phyloP scores from a whole-genome alignment of 2,329 filamentous ascomycete species.

The Beauveria sp. region DNA sequence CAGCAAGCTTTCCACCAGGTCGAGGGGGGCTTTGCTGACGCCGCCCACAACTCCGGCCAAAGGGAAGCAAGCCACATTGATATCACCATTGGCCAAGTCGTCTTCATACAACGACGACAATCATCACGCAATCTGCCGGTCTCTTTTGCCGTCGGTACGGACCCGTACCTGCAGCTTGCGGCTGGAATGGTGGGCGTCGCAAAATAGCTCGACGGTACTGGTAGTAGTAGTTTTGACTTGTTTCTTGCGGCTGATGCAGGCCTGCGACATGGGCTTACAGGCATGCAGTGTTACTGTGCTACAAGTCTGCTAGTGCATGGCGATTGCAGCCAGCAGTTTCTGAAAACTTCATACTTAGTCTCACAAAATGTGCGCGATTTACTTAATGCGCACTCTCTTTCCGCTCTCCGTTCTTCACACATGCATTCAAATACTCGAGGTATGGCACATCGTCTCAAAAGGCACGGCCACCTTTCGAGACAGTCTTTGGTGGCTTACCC shows the following conservation, averaged over 20 bases:
- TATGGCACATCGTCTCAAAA: background rate
- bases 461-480: background rate
- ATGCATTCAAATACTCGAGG: too few relatives aligned
- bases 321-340: too few relatives aligned
- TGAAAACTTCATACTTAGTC: too few relatives aligned
- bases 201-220: background rate
- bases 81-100: too few relatives aligned
- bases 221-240: background rate
- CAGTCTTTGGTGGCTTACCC: background rate
- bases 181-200: background rate
- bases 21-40: too few relatives aligned
- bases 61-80: constrained; percentile 1
- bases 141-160: background rate
- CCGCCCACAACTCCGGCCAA: background rate
- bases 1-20: background rate
- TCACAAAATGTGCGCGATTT: too few relatives aligned
- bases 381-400: too few relatives aligned
- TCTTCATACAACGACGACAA: background rate
- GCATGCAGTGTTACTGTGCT: background rate
- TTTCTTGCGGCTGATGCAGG: background rate
- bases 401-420: too few relatives aligned
- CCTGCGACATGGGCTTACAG: background rate
- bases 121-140: background rate
- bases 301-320: background rate
- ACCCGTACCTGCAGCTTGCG: background rate